phyloP scores from a whole-genome alignment of 139 green algal species.

The Dunaliella primolecta region DNA sequence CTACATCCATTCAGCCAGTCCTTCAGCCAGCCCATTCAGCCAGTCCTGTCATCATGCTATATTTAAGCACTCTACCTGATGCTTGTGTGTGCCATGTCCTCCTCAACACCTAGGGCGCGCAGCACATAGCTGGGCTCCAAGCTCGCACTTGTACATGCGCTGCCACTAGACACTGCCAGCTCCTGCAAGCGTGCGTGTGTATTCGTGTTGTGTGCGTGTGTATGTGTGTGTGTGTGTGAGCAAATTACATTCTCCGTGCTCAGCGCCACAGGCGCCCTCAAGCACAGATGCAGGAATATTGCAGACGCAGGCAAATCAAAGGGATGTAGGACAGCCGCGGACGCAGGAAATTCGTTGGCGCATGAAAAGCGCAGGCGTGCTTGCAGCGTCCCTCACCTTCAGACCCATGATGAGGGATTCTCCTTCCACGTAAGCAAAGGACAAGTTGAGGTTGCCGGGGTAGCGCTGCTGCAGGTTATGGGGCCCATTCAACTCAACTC shows the following conservation, averaged over 20 bases:
- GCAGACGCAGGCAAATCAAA: no score
- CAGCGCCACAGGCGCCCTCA: no score
- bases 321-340: no score
- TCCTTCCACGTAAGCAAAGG: constrained; percentile 97
- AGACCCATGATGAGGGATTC: constrained; percentile 97
- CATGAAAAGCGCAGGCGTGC: no score
- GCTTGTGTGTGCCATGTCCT: constrained; percentile 96
- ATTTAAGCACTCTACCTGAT: constrained; percentile 31
- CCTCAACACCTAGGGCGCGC: constrained; percentile 93
- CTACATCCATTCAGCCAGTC: no score
- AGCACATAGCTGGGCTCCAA: constrained; percentile 97
- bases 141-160: constrained; percentile 89
- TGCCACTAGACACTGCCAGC: constrained; percentile 85
- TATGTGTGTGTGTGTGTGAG: constrained; percentile 1
- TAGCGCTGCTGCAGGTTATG: constrained; percentile 66
- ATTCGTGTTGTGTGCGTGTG: neutral
- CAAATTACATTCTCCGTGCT: no score
- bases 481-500: constrained; percentile 85
- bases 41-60: no score
- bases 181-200: constrained; percentile 46
- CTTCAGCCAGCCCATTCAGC: no score
- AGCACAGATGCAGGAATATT: no score
- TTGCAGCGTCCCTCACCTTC: no score
- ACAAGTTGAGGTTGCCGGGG: constrained; percentile 93
- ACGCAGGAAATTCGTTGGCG: no score